These are phyloP conservation scores for Eucalyptus cladocalyx DNA, from an alignment of 345 rosid genomes.

Conservation along the genomic window DNA sequence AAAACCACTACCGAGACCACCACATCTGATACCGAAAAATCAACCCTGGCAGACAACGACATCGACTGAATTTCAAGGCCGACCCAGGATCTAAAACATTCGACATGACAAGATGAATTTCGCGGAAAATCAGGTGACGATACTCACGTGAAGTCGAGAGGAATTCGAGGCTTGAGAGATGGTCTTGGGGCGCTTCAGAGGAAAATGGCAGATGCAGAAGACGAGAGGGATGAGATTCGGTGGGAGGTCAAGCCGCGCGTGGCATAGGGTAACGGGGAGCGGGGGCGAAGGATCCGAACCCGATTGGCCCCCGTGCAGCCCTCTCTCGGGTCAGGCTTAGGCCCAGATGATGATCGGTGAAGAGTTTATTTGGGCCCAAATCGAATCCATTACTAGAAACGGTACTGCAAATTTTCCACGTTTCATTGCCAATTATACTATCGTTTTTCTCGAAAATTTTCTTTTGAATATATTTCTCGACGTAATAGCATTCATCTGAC, in stretches of 20 bases:
- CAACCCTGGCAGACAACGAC: neutral
- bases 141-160: neutral
- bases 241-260: neutral
- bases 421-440: neutral
- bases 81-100: neutral
- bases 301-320: neutral
- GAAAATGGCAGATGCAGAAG: neutral
- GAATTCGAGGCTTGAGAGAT: neutral
- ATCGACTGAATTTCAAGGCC: neutral
- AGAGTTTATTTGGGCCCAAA: neutral
- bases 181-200: neutral
- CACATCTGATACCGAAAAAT: neutral
- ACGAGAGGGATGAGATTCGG: neutral
- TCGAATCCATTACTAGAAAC: neutral
- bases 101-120: neutral
- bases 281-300: neutral
- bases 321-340: neutral
- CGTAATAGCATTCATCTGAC: neutral
- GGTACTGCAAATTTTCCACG: neutral
- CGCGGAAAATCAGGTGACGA: neutral
- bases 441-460: neutral
- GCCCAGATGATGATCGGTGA: neutral
- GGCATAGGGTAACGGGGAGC: neutral
- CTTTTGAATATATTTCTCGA: neutral
- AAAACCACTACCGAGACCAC: neutral